A percentile compares a stretch with the other conserved stretches of the same genome.
Conservation (phyloP, 768 basidiomycete genomes). For the Tulasnella sp. region DNA sequence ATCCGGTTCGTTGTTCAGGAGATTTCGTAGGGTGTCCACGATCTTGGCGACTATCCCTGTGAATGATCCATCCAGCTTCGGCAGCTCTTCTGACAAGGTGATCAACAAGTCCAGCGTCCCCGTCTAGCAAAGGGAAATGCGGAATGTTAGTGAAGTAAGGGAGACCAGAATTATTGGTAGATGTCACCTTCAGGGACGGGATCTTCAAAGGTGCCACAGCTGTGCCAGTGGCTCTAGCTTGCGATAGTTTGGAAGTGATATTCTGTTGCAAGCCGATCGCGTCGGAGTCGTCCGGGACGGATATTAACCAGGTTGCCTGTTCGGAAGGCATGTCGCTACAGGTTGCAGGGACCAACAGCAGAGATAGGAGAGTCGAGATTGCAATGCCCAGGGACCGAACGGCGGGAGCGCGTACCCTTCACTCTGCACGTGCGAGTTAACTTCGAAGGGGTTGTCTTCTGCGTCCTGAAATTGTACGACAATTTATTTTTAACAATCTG, state of each 20-base stretch:
- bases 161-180: neutral
- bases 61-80: conserved; percentile 84
- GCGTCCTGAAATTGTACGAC: too few relatives aligned
- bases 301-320: conserved; percentile 87
- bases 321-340: conserved; percentile 71
- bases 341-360: too few relatives aligned
- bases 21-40: conserved; percentile 84
- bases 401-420: too few relatives aligned
- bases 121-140: conserved; percentile 42
- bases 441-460: too few relatives aligned
- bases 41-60: conserved; percentile 82
- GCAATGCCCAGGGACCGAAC: too few relatives aligned
- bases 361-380: too few relatives aligned
- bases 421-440: too few relatives aligned
- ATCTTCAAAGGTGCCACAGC: conserved; percentile 55
- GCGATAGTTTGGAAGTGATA: conserved; percentile 48
- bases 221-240: conserved; percentile 42
- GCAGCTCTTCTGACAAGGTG: conserved; percentile 80
- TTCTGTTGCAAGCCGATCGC: conserved; percentile 64
- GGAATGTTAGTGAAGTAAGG: neutral
- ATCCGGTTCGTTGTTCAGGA: conserved; percentile 76
- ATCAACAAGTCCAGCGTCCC: conserved; percentile 89
- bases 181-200: conserved; percentile 79
- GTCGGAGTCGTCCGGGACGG: conserved; percentile 80
- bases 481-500: too few relatives aligned